These are phyloP conservation scores for Parathielavia appendiculata DNA, from an alignment of 495 filamentous ascomycete species.

Conservation along the genomic window DNA sequence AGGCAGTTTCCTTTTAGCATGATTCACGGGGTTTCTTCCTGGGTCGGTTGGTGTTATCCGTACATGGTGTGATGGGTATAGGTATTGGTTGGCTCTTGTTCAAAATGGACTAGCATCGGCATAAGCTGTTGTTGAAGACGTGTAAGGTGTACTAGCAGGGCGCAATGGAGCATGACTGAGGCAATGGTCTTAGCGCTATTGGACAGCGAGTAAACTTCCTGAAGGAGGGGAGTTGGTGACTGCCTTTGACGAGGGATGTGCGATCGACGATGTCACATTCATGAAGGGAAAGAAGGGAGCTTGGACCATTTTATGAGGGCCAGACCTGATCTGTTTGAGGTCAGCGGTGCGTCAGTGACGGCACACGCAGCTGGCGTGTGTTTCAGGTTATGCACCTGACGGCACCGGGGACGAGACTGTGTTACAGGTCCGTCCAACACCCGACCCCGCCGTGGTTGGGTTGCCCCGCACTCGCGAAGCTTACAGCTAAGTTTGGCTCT, in stretches of 20 bases:
- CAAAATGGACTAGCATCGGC: neutral
- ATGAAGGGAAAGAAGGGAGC: no score
- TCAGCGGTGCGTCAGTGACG: neutral
- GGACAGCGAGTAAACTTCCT: no score
- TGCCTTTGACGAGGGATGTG: no score
- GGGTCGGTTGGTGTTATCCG: neutral
- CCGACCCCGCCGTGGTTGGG: no score
- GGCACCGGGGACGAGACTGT: neutral
- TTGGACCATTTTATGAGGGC: no score
- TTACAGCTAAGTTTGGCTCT: no score
- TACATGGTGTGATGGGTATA: neutral
- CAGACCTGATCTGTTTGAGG: neutral
- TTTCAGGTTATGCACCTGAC: slow-evolving; percentile 17
- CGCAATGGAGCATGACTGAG: neutral
- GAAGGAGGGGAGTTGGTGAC: no score
- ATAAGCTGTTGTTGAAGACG: no score
- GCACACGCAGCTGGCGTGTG: neutral
- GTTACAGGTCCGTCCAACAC: neutral
- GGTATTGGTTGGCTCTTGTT: neutral
- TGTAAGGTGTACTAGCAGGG: neutral
- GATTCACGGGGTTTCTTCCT: slow-evolving; percentile 2
- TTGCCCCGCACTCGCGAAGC: no score
- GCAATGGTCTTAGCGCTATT: neutral
- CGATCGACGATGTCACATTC: no score
- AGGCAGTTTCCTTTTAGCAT: slow-evolving; percentile 10